Percentiles rank a stretch among this genome's conserved stretches.
Conservation (phyloP, 2,329 filamentous ascomycete species). For the Pseudogymnoascus destructans region DNA sequence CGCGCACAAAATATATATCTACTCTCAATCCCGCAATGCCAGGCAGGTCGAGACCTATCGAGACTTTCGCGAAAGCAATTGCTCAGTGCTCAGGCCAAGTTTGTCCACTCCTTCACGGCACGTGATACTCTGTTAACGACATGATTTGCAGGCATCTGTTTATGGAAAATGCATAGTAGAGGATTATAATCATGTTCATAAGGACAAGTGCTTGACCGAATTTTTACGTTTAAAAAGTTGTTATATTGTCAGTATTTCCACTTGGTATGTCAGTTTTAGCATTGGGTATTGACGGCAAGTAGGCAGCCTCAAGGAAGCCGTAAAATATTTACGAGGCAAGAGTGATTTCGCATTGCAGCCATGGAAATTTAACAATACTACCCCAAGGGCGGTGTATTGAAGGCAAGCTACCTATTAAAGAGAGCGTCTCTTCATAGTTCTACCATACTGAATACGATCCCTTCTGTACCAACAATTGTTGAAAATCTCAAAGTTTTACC, state of each 20-base stretch:
- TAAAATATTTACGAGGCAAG: slow-evolving; percentile 19
- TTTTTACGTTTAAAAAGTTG: slow-evolving; percentile 81
- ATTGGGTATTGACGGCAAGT: slow-evolving; percentile 14
- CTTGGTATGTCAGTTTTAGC: background rate
- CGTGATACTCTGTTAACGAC: background rate
- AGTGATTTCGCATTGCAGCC: background rate
- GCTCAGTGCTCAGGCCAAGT: slow-evolving; percentile 56
- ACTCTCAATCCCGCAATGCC: slow-evolving; percentile 21
- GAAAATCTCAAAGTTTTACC: slow-evolving; percentile 49
- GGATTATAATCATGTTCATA: slow-evolving; percentile 81
- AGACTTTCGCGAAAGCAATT: slow-evolving; percentile 53
- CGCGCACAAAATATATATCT: background rate
- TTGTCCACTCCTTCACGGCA: slow-evolving; percentile 16
- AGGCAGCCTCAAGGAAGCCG: slow-evolving; percentile 40
- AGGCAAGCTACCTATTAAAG: background rate
- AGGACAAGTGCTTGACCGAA: slow-evolving; percentile 78
- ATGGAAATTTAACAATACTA: background rate
- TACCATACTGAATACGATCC: slow-evolving; percentile 6
- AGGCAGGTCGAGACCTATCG: slow-evolving; percentile 44
- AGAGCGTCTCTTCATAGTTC: background rate
- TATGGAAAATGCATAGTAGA: slow-evolving; percentile 87
- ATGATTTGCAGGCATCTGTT: slow-evolving; percentile 48
- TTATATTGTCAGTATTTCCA: slow-evolving; percentile 51
- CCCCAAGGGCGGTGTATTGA: background rate
- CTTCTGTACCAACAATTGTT: background rate